Conservation (phyloP, 2,329 filamentous ascomycete species). For the Sarocladium strictum region DNA sequence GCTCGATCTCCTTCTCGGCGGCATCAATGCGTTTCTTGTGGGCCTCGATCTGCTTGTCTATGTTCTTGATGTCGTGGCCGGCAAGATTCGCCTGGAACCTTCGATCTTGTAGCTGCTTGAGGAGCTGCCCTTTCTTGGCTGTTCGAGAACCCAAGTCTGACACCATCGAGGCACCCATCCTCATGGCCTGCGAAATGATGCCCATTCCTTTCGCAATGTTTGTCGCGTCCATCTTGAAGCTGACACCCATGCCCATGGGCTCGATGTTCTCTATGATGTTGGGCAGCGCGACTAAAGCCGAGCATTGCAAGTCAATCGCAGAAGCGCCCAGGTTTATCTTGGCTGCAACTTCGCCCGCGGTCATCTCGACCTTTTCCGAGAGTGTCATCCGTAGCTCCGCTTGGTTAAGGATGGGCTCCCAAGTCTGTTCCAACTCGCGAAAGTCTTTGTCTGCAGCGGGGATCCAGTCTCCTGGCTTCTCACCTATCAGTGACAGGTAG, state of each 20-base stretch:
- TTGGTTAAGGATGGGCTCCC: no score
- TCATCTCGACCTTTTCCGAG: constrained; percentile 4
- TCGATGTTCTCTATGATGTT: neutral
- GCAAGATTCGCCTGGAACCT: constrained; percentile 10
- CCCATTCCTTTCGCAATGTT: neutral
- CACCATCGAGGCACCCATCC: neutral
- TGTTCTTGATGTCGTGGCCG: constrained; percentile 12
- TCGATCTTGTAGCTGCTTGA: constrained; percentile 9
- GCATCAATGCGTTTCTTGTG: neutral
- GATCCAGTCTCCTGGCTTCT: neutral
- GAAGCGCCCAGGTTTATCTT: no score
- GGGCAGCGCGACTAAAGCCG: neutral
- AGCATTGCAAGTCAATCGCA: neutral
- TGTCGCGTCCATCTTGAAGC: neutral
- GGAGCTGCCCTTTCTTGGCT: neutral
- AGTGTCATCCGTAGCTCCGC: neutral
- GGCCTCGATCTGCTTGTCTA: constrained; percentile 12
- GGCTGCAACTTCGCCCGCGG: neutral
- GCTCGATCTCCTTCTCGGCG: neutral
- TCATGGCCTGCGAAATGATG: neutral
- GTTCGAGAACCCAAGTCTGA: neutral
- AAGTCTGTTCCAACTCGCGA: neutral
- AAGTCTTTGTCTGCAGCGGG: neutral
- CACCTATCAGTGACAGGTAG: neutral
- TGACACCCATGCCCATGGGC: neutral